Evolutionary conservation across 768 basidiomycete species (phyloP), one percentile per base, ranked within the genome.

Genomic region (Daedalea quercina): DNA sequence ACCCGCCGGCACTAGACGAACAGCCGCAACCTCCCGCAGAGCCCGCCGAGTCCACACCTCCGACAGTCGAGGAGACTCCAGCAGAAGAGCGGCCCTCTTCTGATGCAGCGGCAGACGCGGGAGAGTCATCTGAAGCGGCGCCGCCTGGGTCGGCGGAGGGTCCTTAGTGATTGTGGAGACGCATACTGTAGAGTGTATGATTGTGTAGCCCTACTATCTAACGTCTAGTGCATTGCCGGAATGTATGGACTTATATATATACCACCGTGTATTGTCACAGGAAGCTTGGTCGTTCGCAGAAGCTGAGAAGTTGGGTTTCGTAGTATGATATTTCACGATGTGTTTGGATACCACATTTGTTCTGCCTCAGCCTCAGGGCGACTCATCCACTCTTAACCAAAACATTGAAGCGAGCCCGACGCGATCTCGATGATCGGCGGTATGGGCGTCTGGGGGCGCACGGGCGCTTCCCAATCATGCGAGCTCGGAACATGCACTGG

Each of bases 121-220:
- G n/a, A n/a, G n/a, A n/a, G n/a, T n/a, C n/a, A n/a, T n/a, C n/a
- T n/a, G 37, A 40, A 19, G 37, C 37, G 37, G 37, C 28, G 6
- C 28, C 28, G 28, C 28, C 37, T 3, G 46, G 13, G 25, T 22
- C 13, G 8, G 46, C 31, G 28, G 48, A 20, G 34, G 19, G 33
- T 40, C 40, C 7, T 4, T 20, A 9, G 15, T 20, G 48, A 17
- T 20, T 35, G 31, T 40, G n/a, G 34, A 19, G 17, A 46, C 34
- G 37, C 15, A 40, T 40, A 19, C 37, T 40, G 37, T 40, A 40
- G 37, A 40, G 19, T 47, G 28, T 47, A 19, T 24, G 37, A 47
- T 23, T 19, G 28, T 49, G 48, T 49, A 49, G 48, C 48, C 48
- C 6, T 49, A n/a, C n/a, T n/a, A 49, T 49, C 28, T 47, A 28